phyloP scores from a whole-genome alignment of 2,329 filamentous ascomycete species.

The Beauveria sp. region DNA sequence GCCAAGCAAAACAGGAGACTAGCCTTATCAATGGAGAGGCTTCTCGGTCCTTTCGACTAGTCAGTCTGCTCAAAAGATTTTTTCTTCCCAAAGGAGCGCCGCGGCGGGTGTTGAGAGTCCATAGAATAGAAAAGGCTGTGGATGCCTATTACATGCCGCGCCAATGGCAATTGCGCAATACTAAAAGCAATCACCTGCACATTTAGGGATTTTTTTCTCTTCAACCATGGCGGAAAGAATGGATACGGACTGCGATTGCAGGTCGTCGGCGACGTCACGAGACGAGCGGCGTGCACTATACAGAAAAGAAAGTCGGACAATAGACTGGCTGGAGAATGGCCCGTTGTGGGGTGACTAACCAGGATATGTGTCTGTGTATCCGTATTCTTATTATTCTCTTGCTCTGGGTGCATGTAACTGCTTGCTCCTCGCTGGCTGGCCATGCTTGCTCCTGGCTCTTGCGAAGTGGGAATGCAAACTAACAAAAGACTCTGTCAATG shows the following conservation, averaged over 20 bases:
- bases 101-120: background rate
- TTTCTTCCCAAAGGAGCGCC: background rate
- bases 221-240: constrained; percentile 1
- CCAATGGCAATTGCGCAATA: constrained; percentile 9
- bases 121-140: background rate
- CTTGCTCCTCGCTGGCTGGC: no score
- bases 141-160: background rate
- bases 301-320: background rate
- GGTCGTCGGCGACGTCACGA: background rate
- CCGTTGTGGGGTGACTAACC: background rate
- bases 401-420: background rate
- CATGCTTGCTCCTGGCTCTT: background rate
- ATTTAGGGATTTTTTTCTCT: background rate
- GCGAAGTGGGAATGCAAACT: background rate
- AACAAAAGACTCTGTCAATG: background rate
- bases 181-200: background rate
- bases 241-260: background rate
- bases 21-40: background rate
- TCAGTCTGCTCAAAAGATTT: background rate
- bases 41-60: background rate
- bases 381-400: background rate
- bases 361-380: background rate
- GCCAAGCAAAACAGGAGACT: background rate
- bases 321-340: background rate
- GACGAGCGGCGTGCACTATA: background rate